Evolutionary conservation across 768 basidiomycete genomes (phyloP), one percentile per base, ranked within the genome.

Genomic region (Boletus rubroflammeus): DNA sequence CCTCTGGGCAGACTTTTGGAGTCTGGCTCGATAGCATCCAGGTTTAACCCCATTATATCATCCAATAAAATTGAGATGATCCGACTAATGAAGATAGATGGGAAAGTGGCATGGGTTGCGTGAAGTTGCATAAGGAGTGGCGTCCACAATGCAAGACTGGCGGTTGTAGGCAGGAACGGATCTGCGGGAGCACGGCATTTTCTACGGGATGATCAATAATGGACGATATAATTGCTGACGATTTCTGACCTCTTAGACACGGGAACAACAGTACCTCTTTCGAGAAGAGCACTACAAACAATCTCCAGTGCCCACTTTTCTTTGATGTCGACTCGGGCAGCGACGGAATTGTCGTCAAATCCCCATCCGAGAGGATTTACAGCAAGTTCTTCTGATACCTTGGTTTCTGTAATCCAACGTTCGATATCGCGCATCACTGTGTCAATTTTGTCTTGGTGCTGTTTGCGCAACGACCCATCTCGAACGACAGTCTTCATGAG

Each of bases 211-310:
- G 15, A 51, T 66, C n/a, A 51, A 54, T 31, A n/a, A 53, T 8
- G 8, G 5, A 52, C 0, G 15, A 28, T 3, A 46, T 6, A 26
- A 28, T 48, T 45, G 14, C 7, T 23, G 32, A 38, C 7, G 31
- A 19, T 39, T 44, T 61, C 80, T 58, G 58, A 95, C 96, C 85
- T 93, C 73, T 85, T 90, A 1, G 92, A 87, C 2, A 88, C 60
- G 8, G 96, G 94, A 4, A 98, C 86, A 8, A 98, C 73, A 10
- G 76, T 81, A 10, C 93, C 93, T 56, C 79, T 81, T 53, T 83
- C 84, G 46, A 90, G 60, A 13, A 98, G 72, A 0, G 71, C 78
- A 44, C 86, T 82, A 51, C 83, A 85, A 2, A 98, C 69, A 34
- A 72, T 70, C 50, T 90, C 86, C 40, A 90, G 64, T 7, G 86